Evolutionary conservation across 306 rosid genomes (phyloP), one percentile per base, ranked within the genome.

Genomic region (Vigna radiata): DNA sequence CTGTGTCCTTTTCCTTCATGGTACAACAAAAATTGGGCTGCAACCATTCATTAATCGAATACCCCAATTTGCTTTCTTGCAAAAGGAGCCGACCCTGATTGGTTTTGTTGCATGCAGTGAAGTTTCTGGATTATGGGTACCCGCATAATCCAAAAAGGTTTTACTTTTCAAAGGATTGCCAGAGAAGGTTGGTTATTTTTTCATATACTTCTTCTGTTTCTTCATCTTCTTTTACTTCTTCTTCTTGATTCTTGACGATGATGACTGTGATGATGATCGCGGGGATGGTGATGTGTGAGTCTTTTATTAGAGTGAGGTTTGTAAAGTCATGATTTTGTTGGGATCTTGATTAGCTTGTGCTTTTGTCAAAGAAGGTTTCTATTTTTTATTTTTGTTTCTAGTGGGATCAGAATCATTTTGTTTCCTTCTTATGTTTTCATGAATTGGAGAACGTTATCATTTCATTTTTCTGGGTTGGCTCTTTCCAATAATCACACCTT

Each of bases 321-420:
- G 61, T 63, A 49, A 72, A 56, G 15, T 78, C 67, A 75, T 77
- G 77, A 68, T 73, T 72, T 77, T 81, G 82, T 76, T 79, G 49
- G 72, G 76, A 72, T 67, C 77, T 64, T 85, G 81, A 69, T 71
- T 91, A 80, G 87, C 83, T 53, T 85, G 70, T 85, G 88, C 41
- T 85, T 88, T 80, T 80, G 75, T 82, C 82, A 76, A 83, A 75
- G 77, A 50, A 64, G 65, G 79, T 8, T 66, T 58, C 36, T 68
- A 68, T 46, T 68, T 74, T 65, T 18, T 33, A 14, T 7, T 73
- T 33, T 64, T 36, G 58, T 73, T 74, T 77, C 63, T 56, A 44
- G 83, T 73, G 82, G 82, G 72, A 75, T 85, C 75, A 70, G 50
- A 70, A 90, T 89, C 73, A 81, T 87, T 78, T 63, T 85, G 87